A percentile compares a stretch with the other conserved stretches of the same genome.
Conservation (phyloP, 2,329 filamentous ascomycete genomes). For the Aspergillus chevalieri region DNA sequence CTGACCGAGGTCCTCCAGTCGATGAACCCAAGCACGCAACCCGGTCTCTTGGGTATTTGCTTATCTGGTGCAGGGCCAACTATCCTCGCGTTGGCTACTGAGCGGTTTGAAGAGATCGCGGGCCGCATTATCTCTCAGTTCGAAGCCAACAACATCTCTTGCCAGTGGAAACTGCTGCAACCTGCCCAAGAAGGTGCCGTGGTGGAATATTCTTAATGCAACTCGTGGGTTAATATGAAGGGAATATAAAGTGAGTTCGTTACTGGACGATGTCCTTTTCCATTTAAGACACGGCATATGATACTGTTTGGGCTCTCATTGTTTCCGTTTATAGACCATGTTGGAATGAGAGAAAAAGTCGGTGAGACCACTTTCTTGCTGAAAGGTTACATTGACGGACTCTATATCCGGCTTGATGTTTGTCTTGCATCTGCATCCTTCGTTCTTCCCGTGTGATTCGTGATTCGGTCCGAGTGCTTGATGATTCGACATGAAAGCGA, state of each 20-base stretch:
- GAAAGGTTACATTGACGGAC: too few relatives aligned
- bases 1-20: constrained; percentile 84
- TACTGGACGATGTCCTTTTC: neutral
- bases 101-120: constrained; percentile 84
- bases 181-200: constrained; percentile 63
- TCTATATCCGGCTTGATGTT: neutral
- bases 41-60: constrained; percentile 87
- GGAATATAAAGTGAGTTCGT: neutral
- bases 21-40: constrained; percentile 80
- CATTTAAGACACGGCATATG: neutral
- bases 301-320: neutral
- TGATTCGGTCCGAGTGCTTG: too few relatives aligned
- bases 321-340: too few relatives aligned
- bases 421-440: too few relatives aligned
- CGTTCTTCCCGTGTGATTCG: too few relatives aligned
- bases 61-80: constrained; percentile 92
- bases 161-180: constrained; percentile 80
- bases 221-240: neutral
- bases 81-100: constrained; percentile 84
- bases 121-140: constrained; percentile 70
- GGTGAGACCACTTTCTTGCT: neutral
- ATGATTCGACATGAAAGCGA: too few relatives aligned
- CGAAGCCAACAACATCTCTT: constrained; percentile 59
- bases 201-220: constrained; percentile 18
- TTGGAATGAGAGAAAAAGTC: neutral